Evolutionary conservation across 2,329 filamentous ascomycete genomes (phyloP).

Genomic region (Arthroderma uncinatum): DNA sequence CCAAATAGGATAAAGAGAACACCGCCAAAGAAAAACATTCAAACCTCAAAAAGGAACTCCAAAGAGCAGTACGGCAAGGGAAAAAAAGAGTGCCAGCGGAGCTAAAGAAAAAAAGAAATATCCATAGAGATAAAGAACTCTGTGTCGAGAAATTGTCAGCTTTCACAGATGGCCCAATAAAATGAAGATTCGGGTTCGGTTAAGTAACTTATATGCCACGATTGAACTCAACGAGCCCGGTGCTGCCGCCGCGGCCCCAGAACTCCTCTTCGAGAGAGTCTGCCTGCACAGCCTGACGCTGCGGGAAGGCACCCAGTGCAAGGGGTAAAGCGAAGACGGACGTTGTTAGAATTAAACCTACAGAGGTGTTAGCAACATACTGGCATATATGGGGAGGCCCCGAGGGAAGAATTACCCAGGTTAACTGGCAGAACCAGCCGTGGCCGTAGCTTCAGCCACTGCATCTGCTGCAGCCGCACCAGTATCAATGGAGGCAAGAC

Average conservation of each 20-base stretch:
- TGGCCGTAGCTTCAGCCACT: slow-evolving; percentile 70
- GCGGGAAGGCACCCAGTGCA: slow-evolving; percentile 83
- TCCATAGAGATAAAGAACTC: background rate
- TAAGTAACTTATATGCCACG: slow-evolving; percentile 83
- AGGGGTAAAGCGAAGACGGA: slow-evolving; percentile 81
- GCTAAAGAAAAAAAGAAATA: background rate
- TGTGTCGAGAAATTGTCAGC: too few relatives aligned
- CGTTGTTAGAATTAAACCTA: slow-evolving; percentile 66
- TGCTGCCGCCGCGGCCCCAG: slow-evolving; percentile 63
- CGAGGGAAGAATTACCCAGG: slow-evolving; percentile 42
- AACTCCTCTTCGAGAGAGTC: slow-evolving; percentile 76
- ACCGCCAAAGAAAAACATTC: background rate
- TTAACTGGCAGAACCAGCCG: slow-evolving; percentile 72
- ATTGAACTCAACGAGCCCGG: slow-evolving; percentile 89
- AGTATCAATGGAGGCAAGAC: slow-evolving; percentile 80
- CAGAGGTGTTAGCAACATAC: background rate
- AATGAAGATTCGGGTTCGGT: too few relatives aligned
- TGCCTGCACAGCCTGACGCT: slow-evolving; percentile 70
- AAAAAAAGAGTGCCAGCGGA: background rate
- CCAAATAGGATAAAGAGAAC: background rate
- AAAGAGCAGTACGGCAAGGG: too few relatives aligned
- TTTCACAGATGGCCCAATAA: too few relatives aligned
- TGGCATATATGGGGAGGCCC: too few relatives aligned
- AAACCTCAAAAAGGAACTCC: too few relatives aligned
- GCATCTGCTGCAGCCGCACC: slow-evolving; percentile 68